Conservation (phyloP, 2,329 filamentous ascomycete species). For the Cadophora gregata region DNA sequence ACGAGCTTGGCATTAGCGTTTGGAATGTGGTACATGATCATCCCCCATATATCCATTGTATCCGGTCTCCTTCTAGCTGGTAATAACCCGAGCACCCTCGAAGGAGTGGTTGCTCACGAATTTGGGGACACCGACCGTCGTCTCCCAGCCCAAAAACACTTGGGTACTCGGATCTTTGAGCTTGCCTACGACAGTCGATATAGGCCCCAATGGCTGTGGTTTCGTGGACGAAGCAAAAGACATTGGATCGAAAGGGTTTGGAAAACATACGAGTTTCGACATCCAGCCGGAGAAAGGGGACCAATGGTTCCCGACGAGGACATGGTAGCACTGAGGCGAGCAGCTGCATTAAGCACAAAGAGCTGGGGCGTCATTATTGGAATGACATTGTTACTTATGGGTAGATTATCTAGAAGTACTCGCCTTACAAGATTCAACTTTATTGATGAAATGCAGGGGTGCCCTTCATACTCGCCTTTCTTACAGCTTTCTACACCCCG, state of each 20-base stretch:
- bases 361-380: constrained; percentile 29
- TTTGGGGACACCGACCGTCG: constrained; percentile 26
- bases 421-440: constrained; percentile 27
- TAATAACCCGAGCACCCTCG: constrained; percentile 29
- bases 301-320: constrained; percentile 23
- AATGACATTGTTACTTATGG: constrained; percentile 24
- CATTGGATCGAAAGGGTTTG: constrained; percentile 25
- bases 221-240: constrained; percentile 19
- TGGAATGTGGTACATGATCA: constrained; percentile 28
- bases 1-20: constrained; percentile 29
- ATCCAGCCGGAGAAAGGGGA: constrained; percentile 17
- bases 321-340: constrained; percentile 25
- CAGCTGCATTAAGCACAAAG: constrained; percentile 25
- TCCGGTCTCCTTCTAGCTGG: constrained; percentile 26
- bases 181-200: constrained; percentile 21
- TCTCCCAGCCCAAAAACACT: constrained; percentile 22
- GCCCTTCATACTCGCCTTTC: constrained; percentile 44
- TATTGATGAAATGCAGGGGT: constrained; percentile 43
- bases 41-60: constrained; percentile 30
- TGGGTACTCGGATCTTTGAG: constrained; percentile 8
- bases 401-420: not conserved
- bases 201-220: constrained; percentile 22
- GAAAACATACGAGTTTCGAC: constrained; percentile 24
- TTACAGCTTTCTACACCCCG: constrained; percentile 46
- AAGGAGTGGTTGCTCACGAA: constrained; percentile 32